These are phyloP conservation scores for Fraxinus excelsior DNA, from an alignment of 257 asterid species.

Conservation along the genomic window DNA sequence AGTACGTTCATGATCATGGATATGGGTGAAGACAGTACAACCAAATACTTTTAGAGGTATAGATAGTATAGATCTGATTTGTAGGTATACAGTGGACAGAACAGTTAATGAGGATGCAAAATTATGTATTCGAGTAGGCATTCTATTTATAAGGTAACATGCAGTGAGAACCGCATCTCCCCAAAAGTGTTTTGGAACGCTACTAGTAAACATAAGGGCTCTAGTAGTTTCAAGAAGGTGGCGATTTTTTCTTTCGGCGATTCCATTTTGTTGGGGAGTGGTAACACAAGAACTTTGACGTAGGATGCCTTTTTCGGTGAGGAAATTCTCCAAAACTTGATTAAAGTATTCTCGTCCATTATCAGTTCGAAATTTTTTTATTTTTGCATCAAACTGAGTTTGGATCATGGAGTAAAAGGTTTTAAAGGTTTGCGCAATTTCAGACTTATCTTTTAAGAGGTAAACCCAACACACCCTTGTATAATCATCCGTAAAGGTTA, in stretches of 20 bases:
- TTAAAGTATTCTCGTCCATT: neutral
- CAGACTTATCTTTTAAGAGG: too few relatives aligned
- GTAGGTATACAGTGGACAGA: too few relatives aligned
- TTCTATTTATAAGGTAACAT: neutral
- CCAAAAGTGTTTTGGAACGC: neutral
- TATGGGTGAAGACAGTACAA: too few relatives aligned
- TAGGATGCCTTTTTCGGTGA: accelerated
- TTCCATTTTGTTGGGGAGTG: neutral
- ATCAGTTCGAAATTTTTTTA: neutral
- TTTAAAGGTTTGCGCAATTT: too few relatives aligned
- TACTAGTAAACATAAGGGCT: neutral
- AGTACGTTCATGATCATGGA: too few relatives aligned
- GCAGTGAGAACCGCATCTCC: neutral
- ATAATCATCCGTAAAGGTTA: neutral
- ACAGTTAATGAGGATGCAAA: neutral
- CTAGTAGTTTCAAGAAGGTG: neutral
- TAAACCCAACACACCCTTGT: neutral
- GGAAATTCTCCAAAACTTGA: neutral
- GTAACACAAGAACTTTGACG: neutral
- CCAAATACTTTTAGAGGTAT: too few relatives aligned
- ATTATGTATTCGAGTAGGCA: neutral
- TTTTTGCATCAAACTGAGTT: too few relatives aligned
- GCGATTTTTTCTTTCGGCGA: neutral
- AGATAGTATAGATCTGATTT: too few relatives aligned
- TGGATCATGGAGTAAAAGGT: too few relatives aligned